These are phyloP conservation scores for Coemansia sp. DNA, from an alignment of 192 early-diverging fungal species.

Conservation along the genomic window DNA sequence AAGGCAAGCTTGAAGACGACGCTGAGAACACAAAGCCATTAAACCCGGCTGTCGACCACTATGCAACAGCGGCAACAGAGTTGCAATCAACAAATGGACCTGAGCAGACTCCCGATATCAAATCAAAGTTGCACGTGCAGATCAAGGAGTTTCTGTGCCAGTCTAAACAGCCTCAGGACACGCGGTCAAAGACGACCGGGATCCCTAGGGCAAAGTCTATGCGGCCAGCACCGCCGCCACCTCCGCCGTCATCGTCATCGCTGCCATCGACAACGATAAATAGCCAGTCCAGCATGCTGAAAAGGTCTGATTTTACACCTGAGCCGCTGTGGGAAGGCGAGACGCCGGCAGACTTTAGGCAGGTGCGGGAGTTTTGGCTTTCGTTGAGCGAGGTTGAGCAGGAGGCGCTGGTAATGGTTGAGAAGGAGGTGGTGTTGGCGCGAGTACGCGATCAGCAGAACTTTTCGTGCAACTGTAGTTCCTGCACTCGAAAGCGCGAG, in stretches of 20 bases:
- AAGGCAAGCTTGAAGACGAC: conserved; percentile 14
- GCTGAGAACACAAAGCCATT: not conserved
- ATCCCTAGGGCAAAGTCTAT: not conserved
- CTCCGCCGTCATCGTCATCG: not conserved
- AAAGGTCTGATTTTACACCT: not conserved
- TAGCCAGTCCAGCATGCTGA: not conserved
- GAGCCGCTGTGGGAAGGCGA: conserved; percentile 30
- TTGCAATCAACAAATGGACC: too few relatives aligned
- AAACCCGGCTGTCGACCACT: too few relatives aligned
- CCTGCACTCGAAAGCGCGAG: conserved; percentile 47
- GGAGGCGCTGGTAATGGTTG: conserved; percentile 26
- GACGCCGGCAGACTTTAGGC: conserved; percentile 22
- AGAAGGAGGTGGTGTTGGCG: conserved; percentile 38
- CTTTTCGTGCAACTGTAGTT: conserved; percentile 47
- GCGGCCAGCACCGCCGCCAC: not conserved
- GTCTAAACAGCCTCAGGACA: too few relatives aligned
- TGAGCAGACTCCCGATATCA: too few relatives aligned
- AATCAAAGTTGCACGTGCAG: too few relatives aligned
- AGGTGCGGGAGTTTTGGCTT: conserved; percentile 44
- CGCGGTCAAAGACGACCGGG: too few relatives aligned
- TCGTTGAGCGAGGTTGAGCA: conserved; percentile 30
- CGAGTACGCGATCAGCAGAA: conserved; percentile 50
- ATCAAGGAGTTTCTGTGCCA: too few relatives aligned
- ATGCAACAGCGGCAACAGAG: too few relatives aligned
- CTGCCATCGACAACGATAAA: not conserved